These are phyloP conservation scores for Auxenochlorella pyrenoidosa DNA, from an alignment of 139 green algal genomes.

Conservation along the genomic window DNA sequence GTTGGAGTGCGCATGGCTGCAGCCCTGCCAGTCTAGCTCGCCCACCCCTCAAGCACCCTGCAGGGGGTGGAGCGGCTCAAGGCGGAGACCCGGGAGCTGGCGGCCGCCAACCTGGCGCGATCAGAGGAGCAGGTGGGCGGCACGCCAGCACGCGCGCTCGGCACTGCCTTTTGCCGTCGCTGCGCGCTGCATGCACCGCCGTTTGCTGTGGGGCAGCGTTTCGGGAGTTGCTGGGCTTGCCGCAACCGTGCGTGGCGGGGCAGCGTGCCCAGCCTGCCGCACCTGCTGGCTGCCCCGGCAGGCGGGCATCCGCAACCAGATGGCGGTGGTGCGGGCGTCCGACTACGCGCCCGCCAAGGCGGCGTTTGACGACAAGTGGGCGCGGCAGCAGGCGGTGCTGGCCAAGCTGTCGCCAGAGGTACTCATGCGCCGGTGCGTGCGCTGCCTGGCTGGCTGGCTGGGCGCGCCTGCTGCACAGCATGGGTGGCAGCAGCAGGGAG, in stretches of 20 bases:
- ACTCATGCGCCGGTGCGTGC: neutral
- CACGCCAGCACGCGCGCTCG: neutral
- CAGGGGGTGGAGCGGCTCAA: slow-evolving; percentile 21
- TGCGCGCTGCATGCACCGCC: neutral
- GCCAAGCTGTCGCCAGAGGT: slow-evolving; percentile 57
- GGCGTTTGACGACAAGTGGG: slow-evolving; percentile 61
- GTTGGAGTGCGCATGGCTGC: too few species aligned
- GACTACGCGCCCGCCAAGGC: slow-evolving; percentile 60
- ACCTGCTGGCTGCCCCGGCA: neutral
- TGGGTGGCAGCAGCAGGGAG: too few species aligned
- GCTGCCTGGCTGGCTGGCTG: too few species aligned
- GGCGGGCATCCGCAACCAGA: slow-evolving; percentile 63
- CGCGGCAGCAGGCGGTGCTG: slow-evolving; percentile 59
- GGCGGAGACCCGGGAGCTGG: slow-evolving; percentile 8
- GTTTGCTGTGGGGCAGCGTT: neutral
- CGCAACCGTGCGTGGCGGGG: too few species aligned
- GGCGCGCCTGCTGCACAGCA: too few species aligned
- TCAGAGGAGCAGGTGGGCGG: slow-evolving; percentile 48
- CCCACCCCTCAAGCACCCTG: neutral
- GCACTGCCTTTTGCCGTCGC: neutral
- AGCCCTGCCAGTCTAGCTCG: too few species aligned
- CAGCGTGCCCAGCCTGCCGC: too few species aligned
- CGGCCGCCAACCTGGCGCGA: slow-evolving; percentile 54
- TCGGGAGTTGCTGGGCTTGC: neutral
- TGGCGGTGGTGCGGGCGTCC: slow-evolving; percentile 70